These are phyloP conservation scores for Simmondsia chinensis DNA, from an alignment of 148 eudicot species.

Conservation along the genomic window DNA sequence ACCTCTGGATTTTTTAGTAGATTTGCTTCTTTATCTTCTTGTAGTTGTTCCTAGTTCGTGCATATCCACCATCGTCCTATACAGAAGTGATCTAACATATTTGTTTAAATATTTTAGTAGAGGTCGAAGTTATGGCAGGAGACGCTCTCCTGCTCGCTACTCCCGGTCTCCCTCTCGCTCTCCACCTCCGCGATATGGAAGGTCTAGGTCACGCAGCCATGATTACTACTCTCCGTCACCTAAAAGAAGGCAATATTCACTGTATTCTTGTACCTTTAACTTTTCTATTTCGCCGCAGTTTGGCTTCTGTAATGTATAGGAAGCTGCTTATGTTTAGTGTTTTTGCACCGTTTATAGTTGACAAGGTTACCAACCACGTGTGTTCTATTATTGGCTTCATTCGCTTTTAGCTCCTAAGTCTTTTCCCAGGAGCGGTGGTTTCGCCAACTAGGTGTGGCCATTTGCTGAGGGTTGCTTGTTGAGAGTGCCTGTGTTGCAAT, in stretches of 20 bases:
- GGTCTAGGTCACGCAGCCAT: slow-evolving; percentile 59
- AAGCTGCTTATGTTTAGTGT: too few species aligned
- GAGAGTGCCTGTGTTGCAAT: too few species aligned
- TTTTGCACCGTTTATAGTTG: too few species aligned
- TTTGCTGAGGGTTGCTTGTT: too few species aligned
- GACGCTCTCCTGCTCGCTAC: slow-evolving; percentile 68
- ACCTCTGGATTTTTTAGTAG: too few species aligned
- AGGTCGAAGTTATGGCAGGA: slow-evolving; percentile 52
- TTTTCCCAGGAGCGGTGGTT: too few species aligned
- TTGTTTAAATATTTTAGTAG: slow-evolving; percentile 12
- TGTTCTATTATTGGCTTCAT: neutral
- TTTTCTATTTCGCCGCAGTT: too few species aligned
- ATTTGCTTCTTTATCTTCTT: neutral
- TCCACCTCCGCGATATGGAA: slow-evolving; percentile 62
- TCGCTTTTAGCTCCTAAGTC: too few species aligned
- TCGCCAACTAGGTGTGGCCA: too few species aligned
- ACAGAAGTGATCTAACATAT: neutral
- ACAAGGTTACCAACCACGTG: too few species aligned
- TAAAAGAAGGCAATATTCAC: slow-evolving; percentile 46
- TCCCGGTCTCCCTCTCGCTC: slow-evolving; percentile 70
- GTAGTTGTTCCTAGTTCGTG: neutral
- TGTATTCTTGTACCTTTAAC: too few species aligned
- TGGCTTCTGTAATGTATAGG: too few species aligned
- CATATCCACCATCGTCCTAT: neutral
- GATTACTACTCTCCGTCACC: slow-evolving; percentile 60